Evolutionary conservation across 139 green algal species (phyloP).

Genomic region (Chlamydomonas schloesseri): DNA sequence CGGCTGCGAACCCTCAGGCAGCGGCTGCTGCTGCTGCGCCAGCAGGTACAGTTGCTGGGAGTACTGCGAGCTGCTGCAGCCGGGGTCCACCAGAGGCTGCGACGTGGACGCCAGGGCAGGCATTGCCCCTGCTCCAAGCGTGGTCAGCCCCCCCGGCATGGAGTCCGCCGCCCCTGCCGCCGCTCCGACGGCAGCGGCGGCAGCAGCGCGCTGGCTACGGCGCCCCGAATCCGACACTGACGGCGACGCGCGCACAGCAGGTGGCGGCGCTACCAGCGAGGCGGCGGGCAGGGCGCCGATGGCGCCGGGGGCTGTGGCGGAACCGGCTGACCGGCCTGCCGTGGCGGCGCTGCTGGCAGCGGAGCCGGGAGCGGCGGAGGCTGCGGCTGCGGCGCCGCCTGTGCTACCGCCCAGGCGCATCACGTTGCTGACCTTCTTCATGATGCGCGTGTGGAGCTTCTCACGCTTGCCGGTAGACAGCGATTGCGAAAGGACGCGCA

Average conservation of each 20-base stretch:
- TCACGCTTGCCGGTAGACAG: background rate
- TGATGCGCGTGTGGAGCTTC: background rate
- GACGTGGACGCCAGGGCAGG: too few species aligned
- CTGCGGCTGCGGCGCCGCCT: too few species aligned
- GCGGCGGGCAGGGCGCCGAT: background rate
- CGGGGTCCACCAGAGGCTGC: too few species aligned
- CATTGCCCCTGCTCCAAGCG: too few species aligned
- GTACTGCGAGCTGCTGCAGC: background rate
- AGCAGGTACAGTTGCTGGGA: background rate
- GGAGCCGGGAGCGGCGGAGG: too few species aligned
- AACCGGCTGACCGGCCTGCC: background rate
- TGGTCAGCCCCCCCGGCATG: too few species aligned
- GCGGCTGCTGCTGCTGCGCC: background rate
- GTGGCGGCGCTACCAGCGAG: background rate
- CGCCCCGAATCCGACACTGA: background rate
- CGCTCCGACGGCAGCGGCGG: too few species aligned
- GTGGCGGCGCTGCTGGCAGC: too few species aligned
- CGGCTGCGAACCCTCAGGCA: too few species aligned
- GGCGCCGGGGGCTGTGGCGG: background rate
- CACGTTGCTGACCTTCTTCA: background rate
- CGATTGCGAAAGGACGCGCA: background rate
- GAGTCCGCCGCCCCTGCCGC: too few species aligned
- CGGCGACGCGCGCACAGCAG: background rate
- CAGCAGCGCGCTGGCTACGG: too few species aligned
- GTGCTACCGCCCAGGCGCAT: background rate